Evolutionary conservation across 2,329 filamentous ascomycete species (phyloP), one percentile per base, ranked within the genome.

Genomic region (Neocatenulostroma microsporum): DNA sequence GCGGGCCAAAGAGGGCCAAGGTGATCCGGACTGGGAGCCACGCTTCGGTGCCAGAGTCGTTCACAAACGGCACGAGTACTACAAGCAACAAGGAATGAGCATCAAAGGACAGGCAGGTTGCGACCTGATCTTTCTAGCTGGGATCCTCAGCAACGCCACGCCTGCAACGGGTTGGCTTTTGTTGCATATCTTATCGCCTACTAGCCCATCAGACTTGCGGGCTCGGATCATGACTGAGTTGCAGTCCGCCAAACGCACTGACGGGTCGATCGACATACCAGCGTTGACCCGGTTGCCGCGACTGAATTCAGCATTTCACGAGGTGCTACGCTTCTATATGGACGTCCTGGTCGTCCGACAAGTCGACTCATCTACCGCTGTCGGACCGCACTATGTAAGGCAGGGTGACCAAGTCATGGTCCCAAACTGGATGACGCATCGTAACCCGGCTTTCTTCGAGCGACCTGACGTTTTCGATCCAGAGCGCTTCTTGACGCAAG

Each of bases 301-400:
- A 5, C 41, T 58, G 13, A 48, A 54, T 26, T 55, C 50, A 15
- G 37, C 56, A 12, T 56, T 50, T 35, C 41, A 52, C 21, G 53
- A 57, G 35, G 38, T 45, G 3, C 43, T 58, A 10, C 47, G 52
- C 3, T 28, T 57, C 11, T 54, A 55, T 37, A 44, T 49, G 19
- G 48, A 50, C 26, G 34, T 53, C 15, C 39, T 53, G 13, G 40
- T 57, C 8, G 50, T 47, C 6, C 44, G 54, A 5, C 46, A 46
- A 14, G 34, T 39, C 31, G 40, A 46, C 18, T 23, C 25, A 6
- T 34, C 35, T 14, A 28, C 28, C 3, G 21, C 40, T 5, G 23
- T 41, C 14, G 43, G 38, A 10, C 4, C 21, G 4, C 40, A 46
- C 24, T 27, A 24, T 10, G 37, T 46, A 11, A 26, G 30, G 31